Conservation (phyloP, 345 rosid species). For the Acer yangbiense region DNA sequence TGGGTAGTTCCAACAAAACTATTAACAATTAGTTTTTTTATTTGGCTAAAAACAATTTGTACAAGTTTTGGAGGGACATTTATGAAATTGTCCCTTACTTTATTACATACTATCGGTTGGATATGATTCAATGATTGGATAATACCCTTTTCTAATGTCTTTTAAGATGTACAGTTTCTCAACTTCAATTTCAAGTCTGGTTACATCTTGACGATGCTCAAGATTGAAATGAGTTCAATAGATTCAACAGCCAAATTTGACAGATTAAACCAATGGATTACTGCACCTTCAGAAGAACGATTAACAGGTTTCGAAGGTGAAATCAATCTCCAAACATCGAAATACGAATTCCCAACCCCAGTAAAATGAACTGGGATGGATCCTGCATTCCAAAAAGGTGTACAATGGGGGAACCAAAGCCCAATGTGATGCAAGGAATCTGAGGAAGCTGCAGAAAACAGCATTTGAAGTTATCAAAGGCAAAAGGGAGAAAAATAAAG, state of each 20-base stretch:
- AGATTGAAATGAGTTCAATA: background rate
- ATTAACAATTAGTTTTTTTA: no score
- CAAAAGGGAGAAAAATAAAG: background rate
- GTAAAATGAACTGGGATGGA: background rate
- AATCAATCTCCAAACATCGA: background rate
- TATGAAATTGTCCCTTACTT: no score
- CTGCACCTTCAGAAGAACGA: background rate
- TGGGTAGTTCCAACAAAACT: no score
- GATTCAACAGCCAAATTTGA: background rate
- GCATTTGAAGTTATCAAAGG: background rate
- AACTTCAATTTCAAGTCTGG: background rate
- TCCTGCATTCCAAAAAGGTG: background rate
- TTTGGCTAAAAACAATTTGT: no score
- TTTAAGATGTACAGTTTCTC: background rate
- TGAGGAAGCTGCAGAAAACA: background rate
- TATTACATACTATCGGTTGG: background rate
- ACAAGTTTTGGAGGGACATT: no score
- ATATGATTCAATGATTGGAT: background rate
- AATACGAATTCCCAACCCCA: background rate
- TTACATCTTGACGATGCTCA: background rate
- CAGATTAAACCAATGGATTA: background rate
- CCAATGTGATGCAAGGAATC: background rate
- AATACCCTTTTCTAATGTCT: background rate
- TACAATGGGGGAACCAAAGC: background rate
- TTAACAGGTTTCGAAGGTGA: background rate